Evolutionary conservation across 257 asterid genomes (phyloP), one percentile per base, ranked within the genome.

Genomic region (Solanum microdontum): DNA sequence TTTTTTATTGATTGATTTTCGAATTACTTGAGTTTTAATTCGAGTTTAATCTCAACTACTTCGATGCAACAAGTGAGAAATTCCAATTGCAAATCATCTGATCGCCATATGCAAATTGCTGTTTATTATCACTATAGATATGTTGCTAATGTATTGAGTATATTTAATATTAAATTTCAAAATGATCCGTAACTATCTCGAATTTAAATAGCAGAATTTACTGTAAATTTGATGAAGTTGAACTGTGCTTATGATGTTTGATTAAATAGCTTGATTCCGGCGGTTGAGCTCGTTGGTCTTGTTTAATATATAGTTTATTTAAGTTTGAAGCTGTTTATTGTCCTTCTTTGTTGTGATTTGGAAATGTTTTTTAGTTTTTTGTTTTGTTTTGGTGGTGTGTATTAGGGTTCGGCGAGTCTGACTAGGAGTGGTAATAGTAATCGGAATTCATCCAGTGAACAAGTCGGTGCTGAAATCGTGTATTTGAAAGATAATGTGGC

Each of bases 401-500:
- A n/a, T 87, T 93, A 96, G 99, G 98, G 98, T 87, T 90, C 98
- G 64, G 88, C 87, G 9, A 92, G 93, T 90, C 86, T 93, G 88
- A 58, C 21, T 45, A 92, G 91, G 86, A 91, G 87, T 48, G 94
- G 88, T 84, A 93, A 93, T 87, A 87, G 91, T 37, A 93, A 87
- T 37, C 93, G 88, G 90, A 92, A 91, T 94, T 88, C 94, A 55
- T 77, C 91, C 34, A 93, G 91, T 89, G 99, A 95, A 21, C 89
- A 94, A 70, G 95, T 93, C 23, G 98, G 96, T 66, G 93, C 93
- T 4, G 99, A 96, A 89, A 86, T 93, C 51, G 95, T 97, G 62
- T 97, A 92, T 90, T 88, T 90, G 86, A 97, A 97, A 91, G 99
- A 97, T 90, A 94, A 97, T 87, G 99, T 97, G 91, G 85, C 99